Evolutionary conservation across 1,284 basidiomycete genomes (phyloP), one percentile per base, ranked within the genome.

Genomic region (Ceratorhiza oryzae-sativae): DNA sequence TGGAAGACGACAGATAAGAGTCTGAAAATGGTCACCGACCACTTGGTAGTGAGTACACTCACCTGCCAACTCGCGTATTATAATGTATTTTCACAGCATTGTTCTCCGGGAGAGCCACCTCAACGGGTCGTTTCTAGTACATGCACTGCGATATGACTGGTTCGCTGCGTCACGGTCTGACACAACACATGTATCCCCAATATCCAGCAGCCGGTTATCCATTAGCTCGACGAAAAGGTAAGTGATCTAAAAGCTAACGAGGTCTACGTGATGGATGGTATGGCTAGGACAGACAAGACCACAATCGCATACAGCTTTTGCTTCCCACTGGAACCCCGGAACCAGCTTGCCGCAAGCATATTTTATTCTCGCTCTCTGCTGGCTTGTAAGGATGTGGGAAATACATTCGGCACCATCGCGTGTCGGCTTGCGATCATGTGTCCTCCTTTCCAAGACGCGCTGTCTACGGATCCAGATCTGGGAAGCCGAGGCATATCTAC

Each of bases 271-370:
- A 39, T 61, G n/a, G 32, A 62, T 27, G 60, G 60, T 42, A 62
- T 62, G 60, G 60, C n/a, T n/a, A n/a, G n/a, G n/a, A n/a, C n/a
- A n/a, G n/a, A n/a, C n/a, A n/a, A n/a, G n/a, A n/a, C n/a, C 3
- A 62, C 60, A 1, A 62, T 62, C 20, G 60, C 60, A 18, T 62
- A 62, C n/a, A 62, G 60, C 25, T 42, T 62, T 10, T 62, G 60
- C 25, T 15, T 46, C 2, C 23, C 6, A 42, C 60, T 62, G 12
- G 42, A 48, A 18, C 15, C 3, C 6, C 2, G 12, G 18, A 42
- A 46, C 10, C 25, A 23, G 6, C 60, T 62, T 2, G 60, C 41
- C 5, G 60, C 41, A 5, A 46, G 60, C 41, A 46, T 62, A 23
- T 62, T 61, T 30, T 58, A 32, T 15, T 34, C 55, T 6, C 55